Percentiles rank a stretch among this genome's conserved stretches.
Evolutionary conservation across 2,329 filamentous ascomycete genomes (phyloP).

Genomic region (Aspergillus calidoustus): DNA sequence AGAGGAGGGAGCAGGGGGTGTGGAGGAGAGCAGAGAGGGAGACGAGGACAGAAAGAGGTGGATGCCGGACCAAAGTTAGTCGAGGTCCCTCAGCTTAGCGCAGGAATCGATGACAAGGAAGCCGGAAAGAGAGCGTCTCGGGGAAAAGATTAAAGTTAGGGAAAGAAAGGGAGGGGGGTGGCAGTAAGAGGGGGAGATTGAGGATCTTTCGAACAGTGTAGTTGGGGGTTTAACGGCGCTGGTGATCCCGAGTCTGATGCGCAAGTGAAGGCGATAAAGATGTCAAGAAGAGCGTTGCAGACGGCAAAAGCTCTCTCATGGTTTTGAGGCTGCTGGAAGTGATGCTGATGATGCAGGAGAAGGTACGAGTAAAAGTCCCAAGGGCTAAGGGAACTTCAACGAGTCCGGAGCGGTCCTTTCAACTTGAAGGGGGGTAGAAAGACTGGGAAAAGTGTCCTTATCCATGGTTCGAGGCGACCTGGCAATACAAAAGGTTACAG

Average conservation of each 20-base stretch:
- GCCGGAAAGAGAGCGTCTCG: conserved; percentile 18
- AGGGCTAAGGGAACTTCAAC: background rate
- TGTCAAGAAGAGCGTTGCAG: conserved; percentile 5
- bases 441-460: conserved; percentile 8
- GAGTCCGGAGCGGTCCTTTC: conserved; percentile 21
- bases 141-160: conserved; percentile 25
- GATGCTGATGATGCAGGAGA: background rate
- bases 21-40: conserved; percentile 25
- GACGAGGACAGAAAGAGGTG: conserved; percentile 23
- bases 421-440: conserved; percentile 1
- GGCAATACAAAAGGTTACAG: conserved; percentile 15
- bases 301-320: background rate
- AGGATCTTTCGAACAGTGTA: background rate
- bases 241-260: background rate
- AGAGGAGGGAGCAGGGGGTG: conserved; percentile 16
- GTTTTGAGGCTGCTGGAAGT: background rate
- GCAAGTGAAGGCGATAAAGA: conserved; percentile 1
- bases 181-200: background rate
- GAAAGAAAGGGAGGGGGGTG: conserved; percentile 7
- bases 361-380: conserved; percentile 4
- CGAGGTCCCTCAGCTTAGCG: conserved; percentile 1
- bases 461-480: conserved; percentile 11
- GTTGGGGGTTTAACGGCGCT: background rate
- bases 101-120: conserved; percentile 17
- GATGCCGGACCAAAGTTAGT: conserved; percentile 20